phyloP scores from a whole-genome alignment of 805 yeast species.

The Metschnikowia hibisci region DNA sequence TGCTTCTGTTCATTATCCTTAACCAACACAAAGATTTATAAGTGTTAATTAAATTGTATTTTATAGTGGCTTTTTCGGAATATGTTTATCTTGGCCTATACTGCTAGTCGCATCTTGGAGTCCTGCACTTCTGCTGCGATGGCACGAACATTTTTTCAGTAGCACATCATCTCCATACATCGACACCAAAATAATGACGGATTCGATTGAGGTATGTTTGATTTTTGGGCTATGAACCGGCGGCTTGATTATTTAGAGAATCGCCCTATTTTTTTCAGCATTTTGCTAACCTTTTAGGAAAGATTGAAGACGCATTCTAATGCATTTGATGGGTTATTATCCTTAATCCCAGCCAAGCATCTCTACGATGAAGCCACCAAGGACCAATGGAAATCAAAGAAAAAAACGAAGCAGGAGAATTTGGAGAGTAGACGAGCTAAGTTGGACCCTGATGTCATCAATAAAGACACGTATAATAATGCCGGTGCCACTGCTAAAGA shows the following conservation, averaged over 20 bases:
- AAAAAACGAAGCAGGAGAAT: constrained; percentile 63
- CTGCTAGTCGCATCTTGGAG: constrained; percentile 1
- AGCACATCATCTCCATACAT: constrained; percentile 10
- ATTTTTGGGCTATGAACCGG: neutral
- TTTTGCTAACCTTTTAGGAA: constrained; percentile 42
- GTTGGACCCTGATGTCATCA: constrained; percentile 61
- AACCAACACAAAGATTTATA: too few relatives aligned
- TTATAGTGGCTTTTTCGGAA: neutral
- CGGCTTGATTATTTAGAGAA: neutral
- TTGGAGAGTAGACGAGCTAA: constrained; percentile 62
- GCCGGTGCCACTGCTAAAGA: constrained; percentile 55
- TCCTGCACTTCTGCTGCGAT: constrained; percentile 20
- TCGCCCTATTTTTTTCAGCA: neutral
- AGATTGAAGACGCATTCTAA: constrained; percentile 72
- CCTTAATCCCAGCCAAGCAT: constrained; percentile 90
- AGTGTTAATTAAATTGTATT: too few relatives aligned
- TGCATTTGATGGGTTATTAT: constrained; percentile 84
- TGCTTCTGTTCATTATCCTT: too few relatives aligned
- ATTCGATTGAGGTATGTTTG: constrained; percentile 55
- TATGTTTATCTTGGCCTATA: neutral
- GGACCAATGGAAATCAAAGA: constrained; percentile 87
- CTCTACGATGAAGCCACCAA: constrained; percentile 88
- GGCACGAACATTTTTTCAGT: constrained; percentile 15
- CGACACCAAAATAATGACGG: constrained; percentile 39
- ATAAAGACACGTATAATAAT: constrained; percentile 40